A percentile compares a stretch with the other conserved stretches of the same genome.
Evolutionary conservation across 1,139 yeast genomes (phyloP).

Genomic region (Zygosaccharomyces sapae): DNA sequence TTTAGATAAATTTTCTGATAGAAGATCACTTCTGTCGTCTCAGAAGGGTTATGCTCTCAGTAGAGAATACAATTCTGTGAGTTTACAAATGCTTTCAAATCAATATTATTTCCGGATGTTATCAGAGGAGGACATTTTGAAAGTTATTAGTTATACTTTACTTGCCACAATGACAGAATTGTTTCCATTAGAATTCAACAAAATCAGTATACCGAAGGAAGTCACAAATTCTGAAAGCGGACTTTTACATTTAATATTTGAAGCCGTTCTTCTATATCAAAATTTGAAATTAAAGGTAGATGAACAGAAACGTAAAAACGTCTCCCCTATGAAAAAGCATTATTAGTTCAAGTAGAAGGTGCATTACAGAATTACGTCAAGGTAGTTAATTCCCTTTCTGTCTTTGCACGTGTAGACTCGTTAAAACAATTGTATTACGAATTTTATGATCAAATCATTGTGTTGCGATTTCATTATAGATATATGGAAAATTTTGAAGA

Average conservation of each 20-base stretch:
- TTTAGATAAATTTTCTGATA: conserved; percentile 37
- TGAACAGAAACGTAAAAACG: conserved; percentile 24
- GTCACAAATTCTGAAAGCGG: conserved; percentile 59
- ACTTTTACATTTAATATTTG: conserved; percentile 55
- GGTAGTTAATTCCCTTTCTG: conserved; percentile 51
- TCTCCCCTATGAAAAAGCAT: conserved; percentile 61
- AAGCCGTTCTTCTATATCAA: conserved; percentile 67
- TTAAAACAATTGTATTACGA: conserved; percentile 44
- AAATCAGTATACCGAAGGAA: conserved; percentile 45
- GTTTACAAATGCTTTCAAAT: conserved; percentile 29
- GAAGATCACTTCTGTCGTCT: conserved; percentile 34
- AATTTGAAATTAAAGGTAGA: conserved; percentile 41
- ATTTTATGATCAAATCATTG: conserved; percentile 49
- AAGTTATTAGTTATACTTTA: conserved; percentile 60
- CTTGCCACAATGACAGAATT: conserved; percentile 68
- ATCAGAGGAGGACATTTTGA: conserved; percentile 50
- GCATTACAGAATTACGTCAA: conserved; percentile 53
- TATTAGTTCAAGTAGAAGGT: conserved; percentile 51
- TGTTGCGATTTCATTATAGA: conserved; percentile 53
- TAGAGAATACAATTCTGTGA: conserved; percentile 14
- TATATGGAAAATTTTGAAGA: conserved; percentile 40
- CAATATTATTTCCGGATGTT: conserved; percentile 32
- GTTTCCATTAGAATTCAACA: conserved; percentile 45
- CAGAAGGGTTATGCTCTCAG: conserved; percentile 18
- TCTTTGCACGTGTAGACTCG: conserved; percentile 30